Percentiles rank a stretch among this genome's conserved stretches.
Conservation (phyloP, 352 stramenopile species). For the Pythium pyrilobum region DNA sequence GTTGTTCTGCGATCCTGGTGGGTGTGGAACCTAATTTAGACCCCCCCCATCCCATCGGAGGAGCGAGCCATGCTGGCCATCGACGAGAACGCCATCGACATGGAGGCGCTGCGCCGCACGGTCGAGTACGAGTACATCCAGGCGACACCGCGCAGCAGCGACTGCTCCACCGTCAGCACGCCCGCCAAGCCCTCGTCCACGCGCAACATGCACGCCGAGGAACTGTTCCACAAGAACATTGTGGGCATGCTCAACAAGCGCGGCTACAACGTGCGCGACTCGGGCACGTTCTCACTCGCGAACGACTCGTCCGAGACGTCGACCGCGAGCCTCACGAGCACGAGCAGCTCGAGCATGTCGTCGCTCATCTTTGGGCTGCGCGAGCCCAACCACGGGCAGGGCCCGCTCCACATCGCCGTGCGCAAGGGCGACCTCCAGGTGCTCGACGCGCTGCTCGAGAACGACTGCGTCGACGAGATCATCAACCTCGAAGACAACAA, state of each 20-base stretch:
- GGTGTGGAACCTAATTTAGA: too few relatives aligned
- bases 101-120: slow-evolving; percentile 3
- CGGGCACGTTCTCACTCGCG: slow-evolving; percentile 23
- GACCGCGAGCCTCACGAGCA: slow-evolving; percentile 55
- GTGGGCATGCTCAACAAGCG: slow-evolving; percentile 76
- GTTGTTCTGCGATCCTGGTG: too few relatives aligned
- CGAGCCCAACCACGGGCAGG: slow-evolving; percentile 72
- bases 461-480: slow-evolving; percentile 64
- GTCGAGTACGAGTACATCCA: slow-evolving; percentile 12
- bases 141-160: not conserved
- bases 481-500: slow-evolving; percentile 71
- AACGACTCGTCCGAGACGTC: slow-evolving; percentile 53
- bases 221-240: slow-evolving; percentile 65
- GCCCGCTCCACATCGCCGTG: slow-evolving; percentile 71
- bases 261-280: slow-evolving; percentile 76
- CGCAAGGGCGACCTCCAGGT: slow-evolving; percentile 67
- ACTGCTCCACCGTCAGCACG: slow-evolving; percentile 2
- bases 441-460: slow-evolving; percentile 62
- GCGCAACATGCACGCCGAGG: slow-evolving; percentile 30
- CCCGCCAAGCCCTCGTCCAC: not conserved
- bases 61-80: too few relatives aligned
- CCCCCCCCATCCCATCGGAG: too few relatives aligned
- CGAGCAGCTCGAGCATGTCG: slow-evolving; percentile 47
- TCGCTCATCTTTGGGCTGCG: slow-evolving; percentile 63
- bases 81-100: slow-evolving; percentile 5